These are phyloP conservation scores for Aureobasidium leucospermi DNA, from an alignment of 2,329 filamentous ascomycete genomes.

Conservation along the genomic window DNA sequence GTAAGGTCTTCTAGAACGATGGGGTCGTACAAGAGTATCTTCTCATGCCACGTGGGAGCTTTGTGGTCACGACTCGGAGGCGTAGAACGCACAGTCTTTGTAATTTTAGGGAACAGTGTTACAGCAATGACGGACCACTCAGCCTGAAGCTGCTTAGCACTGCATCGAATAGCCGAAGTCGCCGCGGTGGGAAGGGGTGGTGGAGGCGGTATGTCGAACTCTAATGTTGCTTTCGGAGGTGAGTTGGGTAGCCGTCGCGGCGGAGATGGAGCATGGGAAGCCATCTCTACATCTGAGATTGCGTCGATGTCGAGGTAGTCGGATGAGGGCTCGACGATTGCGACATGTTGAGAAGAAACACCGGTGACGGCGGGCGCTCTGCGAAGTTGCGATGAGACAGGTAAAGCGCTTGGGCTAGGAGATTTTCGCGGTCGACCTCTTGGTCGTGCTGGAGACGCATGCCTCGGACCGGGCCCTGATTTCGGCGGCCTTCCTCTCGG, in stretches of 20 bases:
- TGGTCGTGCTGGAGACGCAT: background rate
- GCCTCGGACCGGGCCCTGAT: background rate
- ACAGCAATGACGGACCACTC: conserved; percentile 29
- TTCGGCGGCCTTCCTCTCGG: conserved; percentile 18
- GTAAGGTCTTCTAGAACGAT: conserved; percentile 82
- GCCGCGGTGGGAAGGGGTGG: background rate
- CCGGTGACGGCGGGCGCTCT: background rate
- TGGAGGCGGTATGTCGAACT: conserved; percentile 7
- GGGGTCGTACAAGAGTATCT: conserved; percentile 88
- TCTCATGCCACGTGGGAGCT: conserved; percentile 71
- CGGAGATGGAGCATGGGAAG: conserved; percentile 26
- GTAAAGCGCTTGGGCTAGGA: background rate
- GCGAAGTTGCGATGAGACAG: background rate
- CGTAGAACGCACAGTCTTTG: conserved; percentile 39
- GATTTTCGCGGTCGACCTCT: background rate
- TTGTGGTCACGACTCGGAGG: conserved; percentile 34
- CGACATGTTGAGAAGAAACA: background rate
- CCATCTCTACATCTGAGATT: conserved; percentile 27
- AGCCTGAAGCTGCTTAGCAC: background rate
- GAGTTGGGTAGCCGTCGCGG: conserved; percentile 17
- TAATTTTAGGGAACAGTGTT: conserved; percentile 42
- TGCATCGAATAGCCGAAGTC: background rate
- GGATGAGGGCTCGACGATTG: conserved; percentile 3
- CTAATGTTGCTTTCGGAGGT: background rate
- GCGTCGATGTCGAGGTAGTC: conserved; percentile 20